Evolutionary conservation across 768 basidiomycete genomes (phyloP).

Genomic region (Phanerochaete sordida): DNA sequence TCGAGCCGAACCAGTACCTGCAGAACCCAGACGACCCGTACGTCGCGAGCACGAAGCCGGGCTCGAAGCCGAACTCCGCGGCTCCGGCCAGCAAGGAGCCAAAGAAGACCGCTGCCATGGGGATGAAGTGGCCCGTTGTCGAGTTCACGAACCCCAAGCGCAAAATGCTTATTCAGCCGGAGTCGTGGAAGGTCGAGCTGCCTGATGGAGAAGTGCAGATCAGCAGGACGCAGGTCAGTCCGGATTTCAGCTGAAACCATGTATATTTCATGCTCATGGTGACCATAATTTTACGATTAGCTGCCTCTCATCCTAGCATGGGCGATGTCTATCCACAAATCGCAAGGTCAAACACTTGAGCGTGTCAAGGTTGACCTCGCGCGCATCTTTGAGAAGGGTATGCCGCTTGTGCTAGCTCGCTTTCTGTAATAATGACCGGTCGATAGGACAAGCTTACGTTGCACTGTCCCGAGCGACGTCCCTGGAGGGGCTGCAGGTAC

Average conservation of each 20-base stretch:
- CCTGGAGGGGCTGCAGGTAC: constrained; percentile 80
- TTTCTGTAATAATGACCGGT: not conserved
- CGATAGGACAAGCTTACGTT: constrained; percentile 83
- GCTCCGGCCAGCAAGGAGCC: constrained; percentile 1
- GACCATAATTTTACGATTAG: constrained; percentile 38
- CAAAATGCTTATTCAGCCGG: constrained; percentile 58
- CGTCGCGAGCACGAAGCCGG: constrained; percentile 24
- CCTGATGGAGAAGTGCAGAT: constrained; percentile 86
- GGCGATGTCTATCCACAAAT: constrained; percentile 99
- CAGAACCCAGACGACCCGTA: constrained; percentile 35
- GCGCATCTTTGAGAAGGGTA: constrained; percentile 90
- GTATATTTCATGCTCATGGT: not conserved
- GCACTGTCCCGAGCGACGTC: constrained; percentile 87
- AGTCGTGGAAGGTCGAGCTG: constrained; percentile 83
- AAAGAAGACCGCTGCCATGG: constrained; percentile 13
- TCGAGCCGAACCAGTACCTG: constrained; percentile 35
- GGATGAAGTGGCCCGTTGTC: constrained; percentile 64
- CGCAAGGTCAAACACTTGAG: constrained; percentile 94
- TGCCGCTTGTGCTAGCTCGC: constrained; percentile 7
- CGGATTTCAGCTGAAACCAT: not conserved
- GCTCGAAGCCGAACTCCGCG: constrained; percentile 4
- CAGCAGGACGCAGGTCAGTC: constrained; percentile 64
- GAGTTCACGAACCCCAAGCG: constrained; percentile 64
- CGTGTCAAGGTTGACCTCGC: constrained; percentile 93
- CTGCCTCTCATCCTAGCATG: constrained; percentile 87